Conservation (phyloP, 805 yeast genomes). For the Cyberlindnera mycetangii region DNA sequence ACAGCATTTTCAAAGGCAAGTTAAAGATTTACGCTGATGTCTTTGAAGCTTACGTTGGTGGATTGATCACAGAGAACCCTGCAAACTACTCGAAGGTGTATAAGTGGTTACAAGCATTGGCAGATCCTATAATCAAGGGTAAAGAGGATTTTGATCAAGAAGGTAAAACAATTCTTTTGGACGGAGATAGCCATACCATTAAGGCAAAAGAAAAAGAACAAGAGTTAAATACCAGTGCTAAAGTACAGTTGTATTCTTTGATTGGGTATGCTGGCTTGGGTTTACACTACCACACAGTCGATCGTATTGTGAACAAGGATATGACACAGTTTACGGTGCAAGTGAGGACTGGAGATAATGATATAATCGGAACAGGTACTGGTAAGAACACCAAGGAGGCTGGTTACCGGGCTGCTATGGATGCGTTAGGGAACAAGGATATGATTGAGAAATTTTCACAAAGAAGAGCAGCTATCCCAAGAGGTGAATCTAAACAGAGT, state of each 20-base stretch:
- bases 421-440: slow-evolving; percentile 58
- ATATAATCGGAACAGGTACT: slow-evolving; percentile 64
- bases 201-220: slow-evolving; percentile 5
- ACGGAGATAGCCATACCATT: not conserved
- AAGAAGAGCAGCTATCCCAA: slow-evolving; percentile 51
- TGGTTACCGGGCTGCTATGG: slow-evolving; percentile 81
- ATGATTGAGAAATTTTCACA: slow-evolving; percentile 62
- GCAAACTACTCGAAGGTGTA: slow-evolving; percentile 46
- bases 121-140: slow-evolving; percentile 38
- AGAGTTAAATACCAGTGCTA: slow-evolving; percentile 61
- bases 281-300: slow-evolving; percentile 49
- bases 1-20: slow-evolving; percentile 46
- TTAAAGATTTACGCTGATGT: slow-evolving; percentile 82
- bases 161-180: slow-evolving; percentile 10
- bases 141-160: slow-evolving; percentile 4
- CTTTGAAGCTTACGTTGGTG: slow-evolving; percentile 94
- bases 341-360: slow-evolving; percentile 61
- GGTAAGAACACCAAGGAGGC: slow-evolving; percentile 75
- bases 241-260: slow-evolving; percentile 69
- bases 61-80: slow-evolving; percentile 58
- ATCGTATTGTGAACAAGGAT: slow-evolving; percentile 33
- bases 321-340: slow-evolving; percentile 53
- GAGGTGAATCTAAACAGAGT: slow-evolving; percentile 26
- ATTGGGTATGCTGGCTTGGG: slow-evolving; percentile 72
- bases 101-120: slow-evolving; percentile 53